phyloP scores from a whole-genome alignment of 805 yeast species.

The Ogataea ramenticola region DNA sequence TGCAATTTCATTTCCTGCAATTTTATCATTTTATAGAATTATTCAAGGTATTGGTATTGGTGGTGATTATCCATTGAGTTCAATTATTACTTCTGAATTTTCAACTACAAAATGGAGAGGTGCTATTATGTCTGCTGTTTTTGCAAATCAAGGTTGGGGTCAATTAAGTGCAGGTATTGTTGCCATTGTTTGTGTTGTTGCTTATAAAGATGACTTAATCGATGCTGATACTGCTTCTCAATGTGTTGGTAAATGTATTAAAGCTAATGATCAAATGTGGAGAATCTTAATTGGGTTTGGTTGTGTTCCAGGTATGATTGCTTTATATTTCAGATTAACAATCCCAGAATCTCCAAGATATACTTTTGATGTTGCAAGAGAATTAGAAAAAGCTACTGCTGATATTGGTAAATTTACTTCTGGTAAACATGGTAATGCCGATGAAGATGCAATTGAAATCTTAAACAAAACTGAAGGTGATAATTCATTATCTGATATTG shows the following conservation, averaged over 20 bases:
- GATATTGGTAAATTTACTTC: slow-evolving; percentile 44
- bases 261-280: slow-evolving; percentile 92
- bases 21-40: slow-evolving; percentile 72
- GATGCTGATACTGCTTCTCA: slow-evolving; percentile 45
- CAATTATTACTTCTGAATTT: slow-evolving; percentile 89
- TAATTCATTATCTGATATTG: slow-evolving; percentile 27
- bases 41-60: slow-evolving; percentile 95
- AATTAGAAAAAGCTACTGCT: slow-evolving; percentile 49
- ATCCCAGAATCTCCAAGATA: slow-evolving; percentile 95
- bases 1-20: slow-evolving; percentile 66
- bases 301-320: slow-evolving; percentile 79
- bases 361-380: slow-evolving; percentile 65
- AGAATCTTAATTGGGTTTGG: slow-evolving; percentile 86
- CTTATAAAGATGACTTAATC: slow-evolving; percentile 57
- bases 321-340: slow-evolving; percentile 86
- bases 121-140: slow-evolving; percentile 94
- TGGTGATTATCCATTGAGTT: slow-evolving; percentile 92
- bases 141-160: slow-evolving; percentile 97
- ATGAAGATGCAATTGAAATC: slow-evolving; percentile 33
- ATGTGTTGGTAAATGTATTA: slow-evolving; percentile 62
- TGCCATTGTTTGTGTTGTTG: slow-evolving; percentile 69
- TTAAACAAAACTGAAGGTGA: slow-evolving; percentile 42
- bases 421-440: slow-evolving; percentile 47
- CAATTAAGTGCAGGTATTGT: slow-evolving; percentile 84
- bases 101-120: slow-evolving; percentile 97